A percentile compares a stretch with the other conserved stretches of the same genome.
phyloP scores from a whole-genome alignment of 148 eudicot genomes.

The Polygonum aviculare region DNA sequence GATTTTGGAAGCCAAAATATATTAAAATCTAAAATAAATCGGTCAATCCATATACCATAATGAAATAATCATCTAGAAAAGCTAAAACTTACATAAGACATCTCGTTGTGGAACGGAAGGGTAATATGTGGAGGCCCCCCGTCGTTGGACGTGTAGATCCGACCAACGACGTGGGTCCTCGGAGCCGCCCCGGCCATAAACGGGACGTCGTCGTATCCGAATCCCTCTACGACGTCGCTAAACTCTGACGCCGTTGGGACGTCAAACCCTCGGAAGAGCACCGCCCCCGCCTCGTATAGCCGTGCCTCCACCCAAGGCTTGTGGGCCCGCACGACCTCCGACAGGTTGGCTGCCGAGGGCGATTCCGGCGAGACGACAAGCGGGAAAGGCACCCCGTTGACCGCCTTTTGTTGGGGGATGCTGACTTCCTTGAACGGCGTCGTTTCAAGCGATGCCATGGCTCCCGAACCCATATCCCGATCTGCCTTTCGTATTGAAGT shows the following conservation, averaged over 20 bases:
- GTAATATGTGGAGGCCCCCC: not conserved
- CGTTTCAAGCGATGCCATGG: not conserved
- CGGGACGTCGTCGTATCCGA: slow-evolving; percentile 9
- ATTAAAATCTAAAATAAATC: too few relatives aligned
- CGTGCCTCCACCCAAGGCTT: not conserved
- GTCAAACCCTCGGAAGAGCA: not conserved
- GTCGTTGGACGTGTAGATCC: slow-evolving; percentile 5
- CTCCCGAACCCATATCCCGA: not conserved
- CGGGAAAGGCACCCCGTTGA: slow-evolving; percentile 9
- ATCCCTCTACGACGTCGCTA: slow-evolving; percentile 6
- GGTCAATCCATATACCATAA: too few relatives aligned
- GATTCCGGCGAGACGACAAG: not conserved
- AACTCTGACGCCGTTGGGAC: not conserved
- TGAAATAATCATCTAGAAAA: not conserved
- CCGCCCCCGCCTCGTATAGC: not conserved
- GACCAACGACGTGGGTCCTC: slow-evolving; percentile 3
- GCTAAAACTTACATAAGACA: not conserved
- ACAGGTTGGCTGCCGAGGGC: not conserved
- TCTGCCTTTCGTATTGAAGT: too few relatives aligned
- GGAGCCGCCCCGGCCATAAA: slow-evolving; percentile 6
- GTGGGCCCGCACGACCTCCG: not conserved
- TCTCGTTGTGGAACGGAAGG: slow-evolving; percentile 4
- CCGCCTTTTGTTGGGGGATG: slow-evolving; percentile 3
- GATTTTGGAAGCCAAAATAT: too few relatives aligned
- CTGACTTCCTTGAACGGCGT: slow-evolving; percentile 10